Evolutionary conservation across 2,329 filamentous ascomycete species (phyloP).

Genomic region (Penicillium expansum): DNA sequence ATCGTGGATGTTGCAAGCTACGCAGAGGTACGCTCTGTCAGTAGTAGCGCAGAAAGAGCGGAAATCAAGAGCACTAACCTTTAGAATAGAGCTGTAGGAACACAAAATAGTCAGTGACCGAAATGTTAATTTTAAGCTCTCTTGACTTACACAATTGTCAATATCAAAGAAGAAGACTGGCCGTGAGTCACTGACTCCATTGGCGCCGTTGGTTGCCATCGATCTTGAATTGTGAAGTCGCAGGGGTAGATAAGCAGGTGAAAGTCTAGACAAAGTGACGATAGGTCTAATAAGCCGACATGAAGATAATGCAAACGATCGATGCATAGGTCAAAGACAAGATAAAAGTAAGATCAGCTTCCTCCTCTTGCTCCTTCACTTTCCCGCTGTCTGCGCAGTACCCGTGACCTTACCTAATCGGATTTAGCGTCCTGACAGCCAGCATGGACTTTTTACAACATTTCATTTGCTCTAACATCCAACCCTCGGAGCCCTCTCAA

Average conservation of each 20-base stretch:
- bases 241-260: neutral
- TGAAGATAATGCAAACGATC: slow-evolving; percentile 6
- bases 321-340: slow-evolving; percentile 18
- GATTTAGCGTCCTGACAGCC: slow-evolving; percentile 7
- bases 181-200: slow-evolving; percentile 37
- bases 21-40: slow-evolving; percentile 11
- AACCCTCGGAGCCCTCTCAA: slow-evolving; percentile 3
- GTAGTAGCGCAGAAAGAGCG: neutral
- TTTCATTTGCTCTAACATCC: slow-evolving; percentile 11
- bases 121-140: neutral
- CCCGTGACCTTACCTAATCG: slow-evolving; percentile 21
- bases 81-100: slow-evolving; percentile 70
- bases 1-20: slow-evolving; percentile 77
- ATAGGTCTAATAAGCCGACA: slow-evolving; percentile 7
- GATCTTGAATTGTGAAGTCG: slow-evolving; percentile 16
- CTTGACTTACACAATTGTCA: slow-evolving; percentile 76
- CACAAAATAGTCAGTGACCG: neutral
- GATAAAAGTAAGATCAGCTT: neutral
- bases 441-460: slow-evolving; percentile 11
- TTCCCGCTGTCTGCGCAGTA: neutral
- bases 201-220: slow-evolving; percentile 23
- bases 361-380: neutral
- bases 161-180: slow-evolving; percentile 82
- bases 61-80: slow-evolving; percentile 50
- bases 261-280: neutral